A percentile compares a stretch with the other conserved stretches of the same genome.
Conservation (phyloP, 257 asterid species). For the Ajuga chamaepitys region DNA sequence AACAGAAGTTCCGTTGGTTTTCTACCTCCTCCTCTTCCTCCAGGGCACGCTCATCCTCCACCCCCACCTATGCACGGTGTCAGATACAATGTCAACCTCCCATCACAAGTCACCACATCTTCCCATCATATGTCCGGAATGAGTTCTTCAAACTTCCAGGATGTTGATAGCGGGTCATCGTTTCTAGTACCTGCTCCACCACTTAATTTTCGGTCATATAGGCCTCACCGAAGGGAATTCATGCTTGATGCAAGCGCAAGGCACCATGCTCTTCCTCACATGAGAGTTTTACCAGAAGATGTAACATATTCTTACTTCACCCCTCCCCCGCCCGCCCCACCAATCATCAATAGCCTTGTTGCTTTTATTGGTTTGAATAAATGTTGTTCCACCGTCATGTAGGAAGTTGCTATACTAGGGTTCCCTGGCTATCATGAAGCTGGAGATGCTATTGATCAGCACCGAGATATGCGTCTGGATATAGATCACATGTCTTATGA, state of each 20-base stretch:
- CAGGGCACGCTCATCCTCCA: constrained; percentile 39
- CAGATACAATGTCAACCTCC: constrained; percentile 35
- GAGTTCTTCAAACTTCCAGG: constrained; percentile 35
- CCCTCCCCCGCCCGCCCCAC: neutral
- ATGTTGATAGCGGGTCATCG: constrained; percentile 41
- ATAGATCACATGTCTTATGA: constrained; percentile 65
- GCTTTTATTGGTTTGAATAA: too few species aligned
- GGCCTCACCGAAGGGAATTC: constrained; percentile 60
- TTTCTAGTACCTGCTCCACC: constrained; percentile 50
- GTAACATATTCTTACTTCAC: constrained; percentile 27
- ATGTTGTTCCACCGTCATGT: neutral
- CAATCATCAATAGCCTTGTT: too few species aligned
- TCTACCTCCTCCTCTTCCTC: constrained; percentile 40
- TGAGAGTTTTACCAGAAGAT: constrained; percentile 76
- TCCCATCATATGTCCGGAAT: constrained; percentile 31
- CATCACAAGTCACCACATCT: constrained; percentile 43
- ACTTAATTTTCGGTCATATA: constrained; percentile 36
- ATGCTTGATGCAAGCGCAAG: constrained; percentile 33
- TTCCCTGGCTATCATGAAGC: constrained; percentile 54
- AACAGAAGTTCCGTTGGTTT: constrained; percentile 33
- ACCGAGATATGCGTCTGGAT: constrained; percentile 59
- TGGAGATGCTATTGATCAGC: constrained; percentile 54
- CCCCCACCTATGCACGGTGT: constrained; percentile 41
- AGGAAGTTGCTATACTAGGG: constrained; percentile 67
- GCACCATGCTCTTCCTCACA: constrained; percentile 44